These are phyloP conservation scores for Saccharomyces hybrid DNA, from an alignment of 1,139 yeast genomes.

Conservation along the genomic window DNA sequence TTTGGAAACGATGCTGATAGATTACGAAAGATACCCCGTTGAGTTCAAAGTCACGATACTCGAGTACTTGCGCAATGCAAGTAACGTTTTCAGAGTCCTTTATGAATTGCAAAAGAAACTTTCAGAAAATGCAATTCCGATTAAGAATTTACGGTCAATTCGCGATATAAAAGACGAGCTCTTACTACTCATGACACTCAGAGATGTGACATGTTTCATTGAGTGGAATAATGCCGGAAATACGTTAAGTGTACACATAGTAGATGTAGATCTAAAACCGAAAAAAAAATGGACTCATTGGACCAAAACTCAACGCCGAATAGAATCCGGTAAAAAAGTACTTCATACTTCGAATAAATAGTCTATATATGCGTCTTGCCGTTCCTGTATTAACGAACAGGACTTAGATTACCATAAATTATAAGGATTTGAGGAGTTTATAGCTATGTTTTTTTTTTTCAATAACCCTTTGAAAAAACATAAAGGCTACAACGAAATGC, in stretches of 20 bases:
- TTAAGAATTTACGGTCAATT: constrained; percentile 2
- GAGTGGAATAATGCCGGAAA: constrained; percentile 14
- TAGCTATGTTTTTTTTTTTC: no score
- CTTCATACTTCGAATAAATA: not conserved
- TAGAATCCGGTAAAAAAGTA: not conserved
- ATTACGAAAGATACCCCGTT: constrained; percentile 8
- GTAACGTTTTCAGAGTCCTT: constrained; percentile 18
- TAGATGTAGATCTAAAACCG: constrained; percentile 29
- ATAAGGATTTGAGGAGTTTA: no score
- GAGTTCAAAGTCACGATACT: constrained; percentile 10
- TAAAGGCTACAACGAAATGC: no score
- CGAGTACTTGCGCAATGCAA: constrained; percentile 12
- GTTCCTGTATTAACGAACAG: no score
- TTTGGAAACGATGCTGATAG: constrained; percentile 7
- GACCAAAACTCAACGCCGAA: constrained; percentile 12
- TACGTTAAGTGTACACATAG: constrained; percentile 13
- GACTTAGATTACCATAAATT: no score
- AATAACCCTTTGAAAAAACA: no score
- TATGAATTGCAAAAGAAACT: constrained; percentile 13
- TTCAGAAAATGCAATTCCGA: constrained; percentile 2
- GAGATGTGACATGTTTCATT: constrained; percentile 29
- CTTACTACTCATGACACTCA: constrained; percentile 24
- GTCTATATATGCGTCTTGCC: not conserved
- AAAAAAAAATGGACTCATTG: constrained; percentile 21
- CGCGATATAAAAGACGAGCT: constrained; percentile 10